These are phyloP conservation scores for Amanita subjunquillea DNA, from an alignment of 768 basidiomycete species.

Conservation along the genomic window DNA sequence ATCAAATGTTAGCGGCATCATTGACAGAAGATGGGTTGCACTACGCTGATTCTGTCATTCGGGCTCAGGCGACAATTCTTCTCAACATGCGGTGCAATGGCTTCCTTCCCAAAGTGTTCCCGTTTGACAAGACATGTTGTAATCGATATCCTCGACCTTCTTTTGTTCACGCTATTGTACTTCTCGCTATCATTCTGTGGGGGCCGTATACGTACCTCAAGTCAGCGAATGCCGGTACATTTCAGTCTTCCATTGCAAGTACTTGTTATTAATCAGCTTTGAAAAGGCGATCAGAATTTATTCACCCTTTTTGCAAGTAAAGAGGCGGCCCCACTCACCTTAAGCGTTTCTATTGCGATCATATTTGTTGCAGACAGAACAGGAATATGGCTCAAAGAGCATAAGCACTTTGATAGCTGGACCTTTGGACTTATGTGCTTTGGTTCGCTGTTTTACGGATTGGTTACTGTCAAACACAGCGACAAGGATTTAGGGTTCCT, in stretches of 20 bases:
- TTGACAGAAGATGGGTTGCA: slow-evolving; percentile 84
- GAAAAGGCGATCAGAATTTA: neutral
- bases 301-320: neutral
- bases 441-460: slow-evolving; percentile 42
- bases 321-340: slow-evolving; percentile 37
- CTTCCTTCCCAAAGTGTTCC: slow-evolving; percentile 45
- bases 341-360: slow-evolving; percentile 57
- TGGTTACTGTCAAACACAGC: slow-evolving; percentile 53
- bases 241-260: neutral
- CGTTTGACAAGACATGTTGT: slow-evolving; percentile 75
- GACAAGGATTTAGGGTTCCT: slow-evolving; percentile 85
- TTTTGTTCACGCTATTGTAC: slow-evolving; percentile 40
- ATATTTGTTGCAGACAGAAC: slow-evolving; percentile 82
- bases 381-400: slow-evolving; percentile 79
- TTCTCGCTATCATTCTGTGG: slow-evolving; percentile 35
- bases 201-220: slow-evolving; percentile 39
- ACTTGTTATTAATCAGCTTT: neutral
- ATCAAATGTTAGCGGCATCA: slow-evolving; percentile 61
- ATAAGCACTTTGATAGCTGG: slow-evolving; percentile 71
- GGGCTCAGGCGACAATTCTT: slow-evolving; percentile 66
- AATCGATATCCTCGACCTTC: slow-evolving; percentile 63
- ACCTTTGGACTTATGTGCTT: slow-evolving; percentile 54
- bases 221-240: slow-evolving; percentile 12
- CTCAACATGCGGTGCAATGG: slow-evolving; percentile 80
- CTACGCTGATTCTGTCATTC: slow-evolving; percentile 52